Conservation (phyloP, 495 filamentous ascomycete species). For the Aspergillus conjunctus region DNA sequence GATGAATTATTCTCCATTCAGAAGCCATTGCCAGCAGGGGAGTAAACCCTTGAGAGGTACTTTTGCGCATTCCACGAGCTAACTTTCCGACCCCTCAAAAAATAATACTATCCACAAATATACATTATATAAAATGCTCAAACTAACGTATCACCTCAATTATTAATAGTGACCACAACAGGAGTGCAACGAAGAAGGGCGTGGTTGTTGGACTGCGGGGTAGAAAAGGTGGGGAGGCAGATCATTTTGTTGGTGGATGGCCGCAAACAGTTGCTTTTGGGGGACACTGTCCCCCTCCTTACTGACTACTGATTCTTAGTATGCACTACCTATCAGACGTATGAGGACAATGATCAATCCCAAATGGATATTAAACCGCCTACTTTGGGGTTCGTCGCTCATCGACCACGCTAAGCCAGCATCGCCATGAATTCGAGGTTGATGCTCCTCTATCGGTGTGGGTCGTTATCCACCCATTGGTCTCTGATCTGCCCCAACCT, state of each 20-base stretch:
- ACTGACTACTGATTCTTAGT: neutral
- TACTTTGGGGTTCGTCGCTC: neutral
- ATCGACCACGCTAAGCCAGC: no score
- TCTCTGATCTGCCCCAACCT: no score
- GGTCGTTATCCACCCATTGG: no score
- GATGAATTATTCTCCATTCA: neutral
- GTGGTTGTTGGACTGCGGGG: constrained; percentile 18
- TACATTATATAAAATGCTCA: neutral
- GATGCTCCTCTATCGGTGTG: neutral
- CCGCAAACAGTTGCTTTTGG: constrained; percentile 2
- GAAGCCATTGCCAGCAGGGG: neutral
- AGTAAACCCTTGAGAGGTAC: neutral
- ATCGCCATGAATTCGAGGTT: neutral
- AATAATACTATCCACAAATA: no score
- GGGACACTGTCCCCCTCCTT: neutral
- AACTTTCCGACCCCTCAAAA: neutral
- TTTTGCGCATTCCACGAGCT: neutral
- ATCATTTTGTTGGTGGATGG: constrained; percentile 6
- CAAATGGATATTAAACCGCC: neutral
- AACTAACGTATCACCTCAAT: neutral
- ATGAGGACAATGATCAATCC: neutral
- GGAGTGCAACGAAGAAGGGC: neutral
- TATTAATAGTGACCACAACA: neutral
- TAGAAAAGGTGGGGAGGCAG: constrained; percentile 14
- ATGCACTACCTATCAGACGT: neutral